These are phyloP conservation scores for Tricholoma terreum DNA, from an alignment of 768 basidiomycete species.

Conservation along the genomic window DNA sequence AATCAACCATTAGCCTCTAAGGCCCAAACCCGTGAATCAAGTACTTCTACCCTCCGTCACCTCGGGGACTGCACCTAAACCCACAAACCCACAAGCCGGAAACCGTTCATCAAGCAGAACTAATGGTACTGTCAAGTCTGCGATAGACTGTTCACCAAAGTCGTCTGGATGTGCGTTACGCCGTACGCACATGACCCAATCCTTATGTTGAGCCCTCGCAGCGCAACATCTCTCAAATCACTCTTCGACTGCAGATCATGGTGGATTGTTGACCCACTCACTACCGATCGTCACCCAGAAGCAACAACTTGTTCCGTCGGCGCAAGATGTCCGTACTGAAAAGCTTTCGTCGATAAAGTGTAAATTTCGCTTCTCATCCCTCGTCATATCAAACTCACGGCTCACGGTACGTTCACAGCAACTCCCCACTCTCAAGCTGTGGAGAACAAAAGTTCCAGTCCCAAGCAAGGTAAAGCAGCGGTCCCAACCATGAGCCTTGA, in stretches of 20 bases:
- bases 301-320: background rate
- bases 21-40: background rate
- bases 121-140: background rate
- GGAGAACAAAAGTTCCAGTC: background rate
- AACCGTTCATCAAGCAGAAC: background rate
- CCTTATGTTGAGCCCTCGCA: background rate
- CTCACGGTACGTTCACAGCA: background rate
- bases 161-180: background rate
- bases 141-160: background rate
- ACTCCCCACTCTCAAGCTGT: background rate
- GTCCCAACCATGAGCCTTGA: background rate
- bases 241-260: background rate
- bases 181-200: background rate
- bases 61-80: background rate
- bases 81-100: background rate
- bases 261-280: no score
- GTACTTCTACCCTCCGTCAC: background rate
- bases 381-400: background rate
- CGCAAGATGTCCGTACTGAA: background rate
- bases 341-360: background rate
- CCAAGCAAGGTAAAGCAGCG: background rate
- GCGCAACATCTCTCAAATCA: background rate
- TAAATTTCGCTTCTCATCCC: background rate
- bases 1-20: background rate
- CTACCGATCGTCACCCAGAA: background rate